Evolutionary conservation across 2,329 filamentous ascomycete genomes (phyloP).

Genomic region (Chaetomium globosum): DNA sequence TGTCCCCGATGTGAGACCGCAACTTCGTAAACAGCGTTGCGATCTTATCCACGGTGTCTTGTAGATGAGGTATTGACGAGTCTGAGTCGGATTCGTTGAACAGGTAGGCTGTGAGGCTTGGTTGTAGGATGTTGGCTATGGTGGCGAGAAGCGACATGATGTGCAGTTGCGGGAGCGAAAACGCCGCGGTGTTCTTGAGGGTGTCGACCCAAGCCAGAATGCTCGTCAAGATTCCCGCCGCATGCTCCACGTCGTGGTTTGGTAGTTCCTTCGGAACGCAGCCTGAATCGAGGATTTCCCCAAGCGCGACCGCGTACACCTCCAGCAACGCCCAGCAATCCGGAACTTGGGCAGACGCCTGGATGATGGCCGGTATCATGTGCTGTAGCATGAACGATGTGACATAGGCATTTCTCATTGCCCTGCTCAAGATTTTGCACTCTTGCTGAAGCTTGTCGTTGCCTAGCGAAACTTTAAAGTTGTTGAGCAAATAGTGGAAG

Average conservation of each 20-base stretch:
- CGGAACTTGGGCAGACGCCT: conserved; percentile 42
- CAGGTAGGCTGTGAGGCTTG: conserved; percentile 24
- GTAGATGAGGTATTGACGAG: background rate
- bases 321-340: conserved; percentile 54
- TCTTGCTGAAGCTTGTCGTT: conserved; percentile 54
- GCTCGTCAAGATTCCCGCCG: conserved; percentile 10
- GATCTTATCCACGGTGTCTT: conserved; percentile 12
- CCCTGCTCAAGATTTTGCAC: conserved; percentile 49
- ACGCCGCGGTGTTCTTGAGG: background rate
- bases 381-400: conserved; percentile 52
- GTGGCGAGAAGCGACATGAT: conserved; percentile 26
- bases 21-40: conserved; percentile 13
- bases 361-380: conserved; percentile 59
- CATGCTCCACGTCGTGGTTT: conserved; percentile 26
- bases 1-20: background rate
- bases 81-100: conserved; percentile 11
- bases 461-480: conserved; percentile 58
- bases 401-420: conserved; percentile 52
- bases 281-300: conserved; percentile 42
- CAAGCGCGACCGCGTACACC: conserved; percentile 52
- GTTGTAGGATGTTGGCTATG: conserved; percentile 25
- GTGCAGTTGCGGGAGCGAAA: conserved; percentile 26
- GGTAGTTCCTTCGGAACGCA: conserved; percentile 43
- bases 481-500: conserved; percentile 61
- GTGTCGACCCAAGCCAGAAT: conserved; percentile 26